Base-by-base conservation (phyloP, 345 rosid species). In the Pelargonium nanum region DNA sequence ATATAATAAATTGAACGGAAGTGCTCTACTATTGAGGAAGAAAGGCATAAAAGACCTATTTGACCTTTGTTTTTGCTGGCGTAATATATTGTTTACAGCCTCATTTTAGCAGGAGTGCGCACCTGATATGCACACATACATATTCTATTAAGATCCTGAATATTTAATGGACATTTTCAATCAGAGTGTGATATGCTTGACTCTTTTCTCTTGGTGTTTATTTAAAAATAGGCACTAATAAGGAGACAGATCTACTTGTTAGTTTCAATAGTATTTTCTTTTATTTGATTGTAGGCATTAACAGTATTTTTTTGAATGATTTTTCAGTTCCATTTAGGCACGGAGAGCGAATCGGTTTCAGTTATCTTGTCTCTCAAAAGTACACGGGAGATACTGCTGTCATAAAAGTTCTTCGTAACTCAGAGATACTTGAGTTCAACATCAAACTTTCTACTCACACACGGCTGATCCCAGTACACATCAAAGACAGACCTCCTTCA, bases 341-440 rank as follows among this genome's bases (percentile, higher is more conserved):
- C 59, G 96, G 96, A 12, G 98, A 92, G 75, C 83, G 96, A 58
- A 89, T 92, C 71, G 85, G 95, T 2, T 92, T 92, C 79, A 85
- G 98, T 69, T 89, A 86, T 73, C 95, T 92, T 56, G 85, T 89
- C 61, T 83, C 98, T 61, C 98, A 86, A 53, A 92, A 92, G 58
- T 92, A 89, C 71, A 81, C 95, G n/a, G 91, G 93, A 53, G 98
- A 92, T 72, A 76, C 72, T 63, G 96, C 93, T 56, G 53, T 58
- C 22, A 86, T 92, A 55, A 87, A 85, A 81, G 92, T 92, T 59
- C 82, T 92, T 6, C 87, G 96, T 9, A 70, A 81, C 70, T 78
- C 87, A 28, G 70, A 85, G 67, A 81, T 75, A 62, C 75, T 81
- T 15, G 82, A 81, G 64, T 89, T 77, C 68, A 80, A 82, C 75